Base-by-base conservation (phyloP, 2,329 filamentous ascomycete genomes). In the Penicillium freii region DNA sequence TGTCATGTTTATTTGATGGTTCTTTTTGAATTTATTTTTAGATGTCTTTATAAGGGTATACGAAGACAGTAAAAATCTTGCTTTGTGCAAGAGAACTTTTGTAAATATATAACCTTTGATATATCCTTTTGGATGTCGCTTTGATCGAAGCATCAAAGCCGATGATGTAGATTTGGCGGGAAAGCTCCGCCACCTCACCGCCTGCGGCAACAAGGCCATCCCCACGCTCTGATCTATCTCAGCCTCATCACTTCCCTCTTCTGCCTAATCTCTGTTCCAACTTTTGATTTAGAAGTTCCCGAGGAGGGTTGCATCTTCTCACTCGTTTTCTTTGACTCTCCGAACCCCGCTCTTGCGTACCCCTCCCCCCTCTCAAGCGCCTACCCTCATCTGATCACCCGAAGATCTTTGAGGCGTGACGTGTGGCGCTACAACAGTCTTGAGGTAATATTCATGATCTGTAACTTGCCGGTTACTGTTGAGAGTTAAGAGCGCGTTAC, bases 181-280 rank as follows among this genome's bases (percentile, higher is more conserved):
- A 40, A 45, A 53, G 54, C 60, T 54, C 57, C 60, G 49, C 45
- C 56, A 48, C 23, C 51, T 64, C 53, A 69, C 67, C 67, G 67
- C 67, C 64, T 66, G 47, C 66, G 56, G 21, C 51, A 64, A 66
- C 52, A 50, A 36, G 48, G 51, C 43, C 50, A 58, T 62, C 56
- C 54, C 58, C 58, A 61, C 66, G 63, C 59, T 61, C 39, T 50
- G 52, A 46, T 52, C 54, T 40, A 57, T 57, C 59, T 66, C 59
- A 65, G 63, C 64, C 61, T 61, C 59, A 62, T 59, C 56, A 53
- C 48, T 54, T 51, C 52, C 53, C 48, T 58, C 57, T 51, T 64
- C 62, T 62, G 58, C 60, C 59, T 62, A 39, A 60, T 62, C 45
- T 27, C 25, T 46, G 54, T 27, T 39, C 44, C 59, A 31, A 51